phyloP scores from a whole-genome alignment of 495 filamentous ascomycete genomes.

The Platismatia glauca region DNA sequence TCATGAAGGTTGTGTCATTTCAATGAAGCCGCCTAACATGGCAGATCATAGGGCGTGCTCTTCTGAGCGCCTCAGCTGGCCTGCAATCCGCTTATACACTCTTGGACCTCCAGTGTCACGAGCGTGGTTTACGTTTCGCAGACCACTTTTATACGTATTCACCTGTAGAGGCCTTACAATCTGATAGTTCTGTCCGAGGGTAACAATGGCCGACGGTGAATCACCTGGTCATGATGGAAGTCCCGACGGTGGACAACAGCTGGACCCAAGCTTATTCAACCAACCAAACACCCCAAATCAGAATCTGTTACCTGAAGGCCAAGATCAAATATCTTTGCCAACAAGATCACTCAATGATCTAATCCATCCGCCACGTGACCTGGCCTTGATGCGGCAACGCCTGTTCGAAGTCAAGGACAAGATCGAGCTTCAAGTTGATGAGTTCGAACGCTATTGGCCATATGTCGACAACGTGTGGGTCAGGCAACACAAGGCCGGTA shows the following conservation, averaged over 20 bases:
- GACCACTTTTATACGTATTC: neutral
- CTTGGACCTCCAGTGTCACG: neutral
- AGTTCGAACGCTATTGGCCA: slow-evolving; percentile 47
- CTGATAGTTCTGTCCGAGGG: neutral
- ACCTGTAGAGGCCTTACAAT: neutral
- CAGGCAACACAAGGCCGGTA: slow-evolving; percentile 40
- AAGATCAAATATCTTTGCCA: slow-evolving; percentile 11
- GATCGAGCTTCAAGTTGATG: slow-evolving; percentile 42
- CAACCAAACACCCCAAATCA: neutral
- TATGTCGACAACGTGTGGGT: slow-evolving; percentile 49
- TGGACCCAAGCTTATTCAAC: neutral
- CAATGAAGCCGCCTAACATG: neutral
- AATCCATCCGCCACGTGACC: slow-evolving; percentile 36
- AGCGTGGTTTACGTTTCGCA: neutral
- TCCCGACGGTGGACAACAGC: slow-evolving; percentile 7
- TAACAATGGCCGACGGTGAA: slow-evolving; percentile 7
- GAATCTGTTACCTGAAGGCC: neutral
- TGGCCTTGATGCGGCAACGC: slow-evolving; percentile 38
- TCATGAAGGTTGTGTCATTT: neutral
- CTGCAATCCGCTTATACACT: neutral
- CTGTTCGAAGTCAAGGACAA: slow-evolving; percentile 45
- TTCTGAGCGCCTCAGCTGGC: slow-evolving; percentile 2
- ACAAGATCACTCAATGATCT: slow-evolving; percentile 22
- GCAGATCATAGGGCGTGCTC: neutral
- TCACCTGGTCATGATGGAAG: slow-evolving; percentile 4